Conservation (phyloP, 768 basidiomycete species). For the Termitomyces bulborhizus region DNA sequence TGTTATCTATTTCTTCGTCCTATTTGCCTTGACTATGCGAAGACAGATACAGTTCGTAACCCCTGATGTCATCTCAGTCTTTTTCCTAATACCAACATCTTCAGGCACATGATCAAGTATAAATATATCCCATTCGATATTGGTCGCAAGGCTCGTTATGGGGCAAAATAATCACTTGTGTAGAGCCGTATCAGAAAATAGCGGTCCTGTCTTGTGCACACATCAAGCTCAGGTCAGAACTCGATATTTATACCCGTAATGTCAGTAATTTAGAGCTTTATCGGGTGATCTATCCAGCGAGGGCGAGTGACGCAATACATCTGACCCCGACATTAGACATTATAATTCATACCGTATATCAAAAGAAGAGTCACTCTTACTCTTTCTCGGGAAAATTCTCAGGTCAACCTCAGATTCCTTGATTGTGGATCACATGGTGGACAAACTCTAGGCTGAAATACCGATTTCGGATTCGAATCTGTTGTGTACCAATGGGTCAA, state of each 20-base stretch:
- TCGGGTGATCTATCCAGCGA: not conserved
- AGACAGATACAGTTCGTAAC: constrained; percentile 85
- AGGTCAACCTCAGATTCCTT: too few species aligned
- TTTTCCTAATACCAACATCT: constrained; percentile 1
- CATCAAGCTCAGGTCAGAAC: constrained; percentile 1
- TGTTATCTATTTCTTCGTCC: constrained; percentile 92
- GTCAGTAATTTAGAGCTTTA: constrained; percentile 7
- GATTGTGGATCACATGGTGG: too few species aligned
- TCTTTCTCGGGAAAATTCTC: too few species aligned
- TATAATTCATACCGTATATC: not conserved
- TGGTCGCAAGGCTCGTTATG: constrained; percentile 86
- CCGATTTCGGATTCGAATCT: too few species aligned
- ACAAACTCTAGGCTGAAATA: too few species aligned
- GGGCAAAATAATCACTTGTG: constrained; percentile 32
- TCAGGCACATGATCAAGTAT: constrained; percentile 98
- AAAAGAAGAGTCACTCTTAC: too few species aligned
- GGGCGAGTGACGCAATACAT: constrained; percentile 1
- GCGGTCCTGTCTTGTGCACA: not conserved
- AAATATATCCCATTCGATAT: constrained; percentile 95
- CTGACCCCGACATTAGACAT: not conserved
- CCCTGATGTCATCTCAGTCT: not conserved
- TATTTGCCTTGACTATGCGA: constrained; percentile 94
- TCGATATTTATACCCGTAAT: constrained; percentile 17
- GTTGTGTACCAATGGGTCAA: too few species aligned
- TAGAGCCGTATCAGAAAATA: constrained; percentile 3